Evolutionary conservation across 306 rosid species (phyloP).

Genomic region (Ochetophila trinervis): DNA sequence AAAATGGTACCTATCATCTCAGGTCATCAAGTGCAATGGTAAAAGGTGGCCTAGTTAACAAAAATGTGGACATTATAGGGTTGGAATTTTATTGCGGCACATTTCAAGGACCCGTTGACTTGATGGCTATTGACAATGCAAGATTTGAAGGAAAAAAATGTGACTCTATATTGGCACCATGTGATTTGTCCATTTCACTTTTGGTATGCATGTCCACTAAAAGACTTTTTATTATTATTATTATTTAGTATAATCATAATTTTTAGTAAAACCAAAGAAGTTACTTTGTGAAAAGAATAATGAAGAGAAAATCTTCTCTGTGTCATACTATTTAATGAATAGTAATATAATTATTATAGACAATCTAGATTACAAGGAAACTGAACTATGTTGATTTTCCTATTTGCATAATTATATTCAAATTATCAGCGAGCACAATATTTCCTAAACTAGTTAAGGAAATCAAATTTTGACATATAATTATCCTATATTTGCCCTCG

Average conservation of each 20-base stretch:
- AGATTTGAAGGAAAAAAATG: constrained; percentile 33
- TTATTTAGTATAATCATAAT: too few relatives aligned
- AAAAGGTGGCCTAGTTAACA: constrained; percentile 61
- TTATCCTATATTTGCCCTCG: too few relatives aligned
- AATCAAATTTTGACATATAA: too few relatives aligned
- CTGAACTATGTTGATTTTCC: too few relatives aligned
- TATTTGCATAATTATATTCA: too few relatives aligned
- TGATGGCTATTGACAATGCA: constrained; percentile 37
- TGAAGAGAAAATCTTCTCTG: too few relatives aligned
- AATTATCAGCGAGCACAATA: too few relatives aligned
- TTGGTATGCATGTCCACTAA: constrained; percentile 46
- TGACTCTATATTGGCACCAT: constrained; percentile 72
- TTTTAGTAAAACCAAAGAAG: neutral
- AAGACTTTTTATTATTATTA: neutral
- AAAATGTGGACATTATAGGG: constrained; percentile 64
- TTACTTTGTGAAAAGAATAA: neutral
- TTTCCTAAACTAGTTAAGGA: too few relatives aligned
- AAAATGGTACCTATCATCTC: constrained; percentile 20
- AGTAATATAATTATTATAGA: too few relatives aligned
- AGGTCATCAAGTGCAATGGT: constrained; percentile 60
- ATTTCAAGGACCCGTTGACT: constrained; percentile 41
- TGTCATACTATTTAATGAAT: too few relatives aligned
- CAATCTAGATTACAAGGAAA: too few relatives aligned
- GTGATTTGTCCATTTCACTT: constrained; percentile 67
- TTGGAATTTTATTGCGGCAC: constrained; percentile 75